Evolutionary conservation across 495 filamentous ascomycete genomes (phyloP), one percentile per base, ranked within the genome.

Genomic region (Aspergillus mulundensis): DNA sequence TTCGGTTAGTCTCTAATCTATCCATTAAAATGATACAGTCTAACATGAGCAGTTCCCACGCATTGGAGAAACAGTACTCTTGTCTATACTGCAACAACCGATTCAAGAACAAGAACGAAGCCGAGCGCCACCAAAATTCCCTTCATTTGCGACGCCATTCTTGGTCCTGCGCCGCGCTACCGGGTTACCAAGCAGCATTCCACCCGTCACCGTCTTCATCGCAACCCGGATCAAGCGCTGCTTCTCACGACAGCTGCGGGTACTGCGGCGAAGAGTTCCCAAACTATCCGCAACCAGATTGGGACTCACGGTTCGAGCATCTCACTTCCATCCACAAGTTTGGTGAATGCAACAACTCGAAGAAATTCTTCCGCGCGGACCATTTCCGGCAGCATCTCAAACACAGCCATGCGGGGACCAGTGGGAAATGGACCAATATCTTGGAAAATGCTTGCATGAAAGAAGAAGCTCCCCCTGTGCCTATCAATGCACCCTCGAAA

Each of bases 21-120:
- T n/a, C n/a, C n/a, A n/a, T n/a, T n/a, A n/a, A n/a, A 16, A 25
- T 5, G 7, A 24, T 5, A 1, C 20, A 58, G 60, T 41, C 14
- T 49, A 50, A 58, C 7, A 0, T 50, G 4, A 42, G 24, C 57
- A 89, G 86, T 34, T 59, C 78, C n/a, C 94, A 98, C 64, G 88
- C 92, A 62, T 85, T 88, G 60, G 94, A 98, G 66, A 98, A 97
- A 68, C 95, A 98, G 70, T 97, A 97, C 70, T 84, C 84, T 50
- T 98, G 94, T 67, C 78, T 83, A 16, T 97, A 87, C 70, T 98
- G 94, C 69, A 85, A 86, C 40, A 97, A 97, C 69, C 83, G 92
- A 19, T 98, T 98, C 79, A 98, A 98, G 71, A 98, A 98, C 76
- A 98, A 98, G 71, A 98, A 98, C 59, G 94, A 98, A 75, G 94